These are phyloP conservation scores for Drosera spatulata DNA, from an alignment of 179 eudicot species.

Conservation along the genomic window DNA sequence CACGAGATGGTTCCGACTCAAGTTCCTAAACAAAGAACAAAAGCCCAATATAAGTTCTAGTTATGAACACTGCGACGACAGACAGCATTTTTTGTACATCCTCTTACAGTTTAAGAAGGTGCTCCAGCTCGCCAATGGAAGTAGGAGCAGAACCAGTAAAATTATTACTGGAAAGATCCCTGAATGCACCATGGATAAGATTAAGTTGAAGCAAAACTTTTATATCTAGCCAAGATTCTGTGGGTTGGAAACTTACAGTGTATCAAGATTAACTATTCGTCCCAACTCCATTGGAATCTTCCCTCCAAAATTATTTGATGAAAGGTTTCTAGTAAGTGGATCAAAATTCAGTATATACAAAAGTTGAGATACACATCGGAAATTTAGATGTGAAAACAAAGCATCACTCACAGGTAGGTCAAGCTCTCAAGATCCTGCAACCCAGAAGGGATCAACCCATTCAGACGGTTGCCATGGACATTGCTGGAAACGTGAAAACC, in stretches of 20 bases:
- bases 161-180: conserved; percentile 3
- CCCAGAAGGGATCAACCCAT: conserved; percentile 45
- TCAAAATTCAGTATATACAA: not conserved
- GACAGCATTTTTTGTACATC: not conserved
- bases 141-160: not conserved
- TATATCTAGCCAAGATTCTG: not conserved
- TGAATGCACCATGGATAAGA: not conserved
- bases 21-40: conserved; percentile 41
- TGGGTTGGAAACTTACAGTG: conserved; percentile 24
- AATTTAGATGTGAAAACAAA: not conserved
- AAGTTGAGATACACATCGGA: not conserved
- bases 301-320: conserved; percentile 45
- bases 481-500: conserved; percentile 16
- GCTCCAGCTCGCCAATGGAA: conserved; percentile 14
- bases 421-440: conserved; percentile 50
- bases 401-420: conserved; percentile 43
- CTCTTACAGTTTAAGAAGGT: conserved; percentile 43
- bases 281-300: conserved; percentile 48
- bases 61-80: not conserved
- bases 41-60: conserved; percentile 35
- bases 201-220: conserved; percentile 2
- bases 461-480: conserved; percentile 46
- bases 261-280: conserved; percentile 48
- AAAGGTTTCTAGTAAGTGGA: conserved; percentile 31
- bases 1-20: conserved; percentile 35